Percentiles rank a stretch among this genome's conserved stretches.
These are phyloP conservation scores for Neckera pumila DNA, from an alignment of 225 moss, liverwort and hornwort genomes.

Conservation along the genomic window DNA sequence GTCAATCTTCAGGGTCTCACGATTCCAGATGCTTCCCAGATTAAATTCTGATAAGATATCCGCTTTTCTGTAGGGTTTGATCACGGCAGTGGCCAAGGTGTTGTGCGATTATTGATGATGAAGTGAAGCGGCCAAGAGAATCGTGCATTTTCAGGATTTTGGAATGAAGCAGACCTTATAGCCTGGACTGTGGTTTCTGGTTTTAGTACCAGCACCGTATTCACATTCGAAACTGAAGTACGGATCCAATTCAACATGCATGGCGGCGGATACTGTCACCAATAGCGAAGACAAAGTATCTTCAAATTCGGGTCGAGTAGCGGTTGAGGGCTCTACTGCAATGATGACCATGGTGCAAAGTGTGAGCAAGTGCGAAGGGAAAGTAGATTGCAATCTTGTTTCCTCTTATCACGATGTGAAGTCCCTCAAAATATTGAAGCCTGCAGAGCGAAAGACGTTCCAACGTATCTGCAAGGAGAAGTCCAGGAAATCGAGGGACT, in stretches of 20 bases:
- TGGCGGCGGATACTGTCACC: neutral
- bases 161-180: neutral
- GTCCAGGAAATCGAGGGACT: neutral
- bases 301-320: neutral
- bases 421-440: neutral
- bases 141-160: neutral
- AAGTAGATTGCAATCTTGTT: conserved; percentile 1
- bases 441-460: conserved; percentile 2
- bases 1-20: neutral
- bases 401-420: neutral
- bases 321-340: neutral
- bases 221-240: neutral
- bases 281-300: neutral
- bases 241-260: conserved; percentile 2
- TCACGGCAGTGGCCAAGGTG: neutral
- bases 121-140: neutral
- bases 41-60: neutral
- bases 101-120: neutral
- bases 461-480: conserved; percentile 3
- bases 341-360: conserved; percentile 19
- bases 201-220: neutral
- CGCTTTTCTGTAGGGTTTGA: neutral
- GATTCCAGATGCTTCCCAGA: neutral
- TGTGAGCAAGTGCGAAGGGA: conserved; percentile 14
- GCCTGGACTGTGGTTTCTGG: neutral